Evolutionary conservation across 2,329 filamentous ascomycete genomes (phyloP), one percentile per base, ranked within the genome.

Genomic region (Xylaria polymorpha): DNA sequence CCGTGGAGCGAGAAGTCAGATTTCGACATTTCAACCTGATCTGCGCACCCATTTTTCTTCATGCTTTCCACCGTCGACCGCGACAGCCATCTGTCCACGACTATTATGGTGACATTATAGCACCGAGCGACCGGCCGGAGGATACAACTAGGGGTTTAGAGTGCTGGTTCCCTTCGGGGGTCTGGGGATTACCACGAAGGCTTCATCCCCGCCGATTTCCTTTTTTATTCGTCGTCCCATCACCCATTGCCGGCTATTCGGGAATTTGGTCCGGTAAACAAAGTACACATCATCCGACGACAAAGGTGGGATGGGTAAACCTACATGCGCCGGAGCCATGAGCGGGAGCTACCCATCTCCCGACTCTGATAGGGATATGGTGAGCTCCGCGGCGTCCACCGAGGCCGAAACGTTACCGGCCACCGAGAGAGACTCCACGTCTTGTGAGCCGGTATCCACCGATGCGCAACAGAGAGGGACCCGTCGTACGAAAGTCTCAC

Each of bases 401-500:
- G 32, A 25, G 53, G 15, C 60, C 51, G 57, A 64, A 46, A 50
- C 63, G 32, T 60, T 61, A 32, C 51, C 51, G 22, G 53, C 55
- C 41, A 29, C 50, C 22, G 53, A 50, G 25, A 65, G 59, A 37
- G 56, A 55, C 55, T 59, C 64, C 20, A 12, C 58, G 41, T 55
- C 67, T 43, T 51, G 51, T 60, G 67, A 61, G 20, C 51, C 48
- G 14, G 62, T 48, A 43, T 9, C 55, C n/a, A 29, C 39, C 14
- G 44, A 61, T 55, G 41, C 32, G 25, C 65, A 55, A 51, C 64
- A 50, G 58, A 61, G 25, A 50, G 56, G 62, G 59, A 71, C 60
- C 32, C 71, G 71, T 41, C 74, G 74, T 48, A n/a, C 74, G 72
- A 63, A 71, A 71, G 64, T 66, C 72, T 18, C 75, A 74, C 59